Evolutionary conservation across 768 basidiomycete species (phyloP), one percentile per base, ranked within the genome.

Genomic region (Boletus rufocinnamomeus): DNA sequence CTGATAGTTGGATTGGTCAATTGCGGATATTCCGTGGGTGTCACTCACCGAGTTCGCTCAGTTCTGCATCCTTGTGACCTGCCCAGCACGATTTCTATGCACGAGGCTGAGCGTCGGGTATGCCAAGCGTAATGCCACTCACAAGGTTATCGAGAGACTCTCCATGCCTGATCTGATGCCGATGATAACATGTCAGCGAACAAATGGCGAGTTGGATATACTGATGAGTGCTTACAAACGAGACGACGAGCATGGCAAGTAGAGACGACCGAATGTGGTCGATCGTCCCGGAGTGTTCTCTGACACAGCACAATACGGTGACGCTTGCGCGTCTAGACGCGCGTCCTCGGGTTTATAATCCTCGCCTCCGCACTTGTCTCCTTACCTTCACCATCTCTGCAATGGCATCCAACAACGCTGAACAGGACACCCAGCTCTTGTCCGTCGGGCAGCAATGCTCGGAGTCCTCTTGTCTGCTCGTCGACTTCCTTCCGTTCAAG

Each of bases 401-500:
- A 17, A 60, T 57, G 34, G 13, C 58, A 6, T 49, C 60, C 58
- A 44, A 56, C 56, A 63, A 61, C 43, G 54, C 64, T 14, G 77
- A 80, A 51, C 80, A 73, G 55, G 82, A 87, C 54, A 63, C 74
- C n/a, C 79, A 86, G 21, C 76, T 93, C 11, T 81, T 93, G 58
- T 73, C 76, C 41, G 71, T 93, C 62, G 89, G 90, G 8, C 80
- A 83, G 57, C 87, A 90, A 65, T 94, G 92, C 73, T 84, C 87
- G 16, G 78, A 83, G 51, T 69, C 81, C 0, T 73, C 82, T 1
- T 94, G 92, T 74, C 72, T 79, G 30, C 80, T 89, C 61, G 81
- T 93, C 67, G 92, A 94, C 77, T 93, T 93, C 63, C 77, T 94
- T 13, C 91, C 92, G 0, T 89, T 93, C 80, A 89, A 87, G 73